Base-by-base conservation (phyloP, 2,329 filamentous ascomycete genomes). In the Fusarium sp. region DNA sequence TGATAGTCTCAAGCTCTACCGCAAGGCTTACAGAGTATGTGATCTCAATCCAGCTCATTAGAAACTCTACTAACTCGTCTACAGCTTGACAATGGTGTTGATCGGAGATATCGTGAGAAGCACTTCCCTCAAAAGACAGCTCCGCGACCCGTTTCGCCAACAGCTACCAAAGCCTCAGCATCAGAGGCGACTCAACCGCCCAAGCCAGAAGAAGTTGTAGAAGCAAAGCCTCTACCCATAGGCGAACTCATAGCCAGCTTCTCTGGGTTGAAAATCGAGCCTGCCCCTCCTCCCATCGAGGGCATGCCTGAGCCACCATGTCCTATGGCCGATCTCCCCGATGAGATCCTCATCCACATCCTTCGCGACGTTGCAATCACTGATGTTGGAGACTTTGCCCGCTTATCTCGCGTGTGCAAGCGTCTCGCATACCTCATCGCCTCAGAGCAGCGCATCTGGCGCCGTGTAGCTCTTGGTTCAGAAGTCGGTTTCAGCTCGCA, bases 391-490 rank as follows among this genome's bases (percentile, higher is more conserved):
- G 90, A 93, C 44, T 95, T 97, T 76, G 89, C 88, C 26, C 92
- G 94, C 30, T 86, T 95, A 22, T 88, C 94, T 0, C 89, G 92
- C 72, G 95, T 98, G 6, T 98, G 96, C 85, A 97, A 94, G 81
- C 90, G 92, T 20, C 85, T 98, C 48, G 95, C 96, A 28, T 98
- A 93, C 80, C 89, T 98, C 26, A 92, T 97, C 56, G 87, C 90
- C 36, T 93, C 93, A 11, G 95, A 98, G 80, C 92, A 98, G 77
- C 89, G 89, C 48, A 93, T 98, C 77, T 99, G 96, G 95, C 94
- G 92, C 67, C 89, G 90, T 24, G 83, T 98, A 9, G 93, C 92
- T 51, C 83, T 93, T 3, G 92, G 91, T 0, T 70, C 83, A 18
- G 90, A 94, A 79, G 92, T 94, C 79, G 96, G 95, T 28, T 97